Conservation (phyloP, 768 basidiomycete species). For the Russula virescens region DNA sequence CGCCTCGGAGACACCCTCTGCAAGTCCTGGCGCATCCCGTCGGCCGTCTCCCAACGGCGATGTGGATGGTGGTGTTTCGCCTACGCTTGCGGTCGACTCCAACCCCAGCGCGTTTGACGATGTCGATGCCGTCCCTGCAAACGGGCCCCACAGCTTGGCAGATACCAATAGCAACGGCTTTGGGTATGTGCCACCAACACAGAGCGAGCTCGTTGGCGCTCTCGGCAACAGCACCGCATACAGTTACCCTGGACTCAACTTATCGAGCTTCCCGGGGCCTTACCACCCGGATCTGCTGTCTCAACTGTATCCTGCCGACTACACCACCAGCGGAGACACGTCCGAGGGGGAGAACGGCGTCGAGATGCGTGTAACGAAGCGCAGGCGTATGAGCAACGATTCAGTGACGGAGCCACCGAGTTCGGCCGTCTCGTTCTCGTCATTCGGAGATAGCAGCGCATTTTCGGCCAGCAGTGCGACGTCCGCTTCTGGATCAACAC, state of each 20-base stretch:
- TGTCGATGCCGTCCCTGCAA: constrained; percentile 30
- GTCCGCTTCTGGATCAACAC: constrained; percentile 51
- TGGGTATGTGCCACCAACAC: constrained; percentile 35
- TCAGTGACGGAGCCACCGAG: constrained; percentile 49
- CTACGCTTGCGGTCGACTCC: constrained; percentile 65
- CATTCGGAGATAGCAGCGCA: constrained; percentile 44
- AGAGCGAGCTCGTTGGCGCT: constrained; percentile 50
- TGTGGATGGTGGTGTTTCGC: constrained; percentile 39
- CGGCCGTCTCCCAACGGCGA: constrained; percentile 60
- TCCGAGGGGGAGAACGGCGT: constrained; percentile 37
- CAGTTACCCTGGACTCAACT: constrained; percentile 36
- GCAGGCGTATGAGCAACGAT: constrained; percentile 62
- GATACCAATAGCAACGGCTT: constrained; percentile 15
- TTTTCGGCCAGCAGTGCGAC: constrained; percentile 39
- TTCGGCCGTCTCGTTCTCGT: constrained; percentile 57
- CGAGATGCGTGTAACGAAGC: constrained; percentile 49
- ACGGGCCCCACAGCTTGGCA: constrained; percentile 42
- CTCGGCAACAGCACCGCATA: constrained; percentile 34
- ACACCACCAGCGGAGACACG: constrained; percentile 48
- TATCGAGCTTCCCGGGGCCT: constrained; percentile 54
- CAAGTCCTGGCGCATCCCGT: constrained; percentile 67
- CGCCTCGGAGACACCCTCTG: constrained; percentile 64
- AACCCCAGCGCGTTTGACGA: constrained; percentile 26
- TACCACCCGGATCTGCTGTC: constrained; percentile 68
- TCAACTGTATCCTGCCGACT: constrained; percentile 48